phyloP scores from a whole-genome alignment of 495 filamentous ascomycete genomes.

The Aspergillus funiculosus region DNA sequence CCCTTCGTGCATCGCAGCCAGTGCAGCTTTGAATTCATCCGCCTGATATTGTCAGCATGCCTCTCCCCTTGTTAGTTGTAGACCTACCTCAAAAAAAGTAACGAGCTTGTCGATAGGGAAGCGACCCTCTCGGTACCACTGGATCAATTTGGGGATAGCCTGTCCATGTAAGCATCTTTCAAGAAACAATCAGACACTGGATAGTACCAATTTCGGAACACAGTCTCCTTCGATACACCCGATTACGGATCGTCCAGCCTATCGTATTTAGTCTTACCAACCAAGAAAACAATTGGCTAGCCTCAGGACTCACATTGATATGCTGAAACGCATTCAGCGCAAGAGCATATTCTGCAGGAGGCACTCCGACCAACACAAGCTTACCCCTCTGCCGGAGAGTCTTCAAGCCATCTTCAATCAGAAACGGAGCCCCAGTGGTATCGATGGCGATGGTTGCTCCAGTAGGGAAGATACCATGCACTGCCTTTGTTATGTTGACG shows the following conservation, averaged over 20 bases:
- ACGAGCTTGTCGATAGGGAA: conserved; percentile 33
- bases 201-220: conserved; percentile 11
- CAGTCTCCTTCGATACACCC: conserved; percentile 22
- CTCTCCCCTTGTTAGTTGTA: too few species aligned
- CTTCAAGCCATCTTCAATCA: conserved; percentile 30
- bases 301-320: conserved; percentile 19
- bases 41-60: conserved; percentile 1
- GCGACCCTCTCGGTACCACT: conserved; percentile 31
- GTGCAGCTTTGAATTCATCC: conserved; percentile 1
- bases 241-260: conserved; percentile 19
- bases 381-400: conserved; percentile 25
- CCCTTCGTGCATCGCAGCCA: conserved; percentile 3
- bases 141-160: conserved; percentile 32
- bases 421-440: conserved; percentile 28
- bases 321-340: conserved; percentile 7
- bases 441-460: conserved; percentile 33
- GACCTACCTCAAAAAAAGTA: conserved; percentile 9
- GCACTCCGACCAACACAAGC: conserved; percentile 32
- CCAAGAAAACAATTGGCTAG: too few species aligned
- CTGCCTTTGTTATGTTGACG: conserved; percentile 20
- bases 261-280: too few species aligned
- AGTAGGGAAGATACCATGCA: conserved; percentile 11
- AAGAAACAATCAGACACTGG: background rate
- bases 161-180: conserved; percentile 11
- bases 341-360: conserved; percentile 27